These are phyloP conservation scores for Claviceps sp. DNA, from an alignment of 2,329 filamentous ascomycete species.

Conservation along the genomic window DNA sequence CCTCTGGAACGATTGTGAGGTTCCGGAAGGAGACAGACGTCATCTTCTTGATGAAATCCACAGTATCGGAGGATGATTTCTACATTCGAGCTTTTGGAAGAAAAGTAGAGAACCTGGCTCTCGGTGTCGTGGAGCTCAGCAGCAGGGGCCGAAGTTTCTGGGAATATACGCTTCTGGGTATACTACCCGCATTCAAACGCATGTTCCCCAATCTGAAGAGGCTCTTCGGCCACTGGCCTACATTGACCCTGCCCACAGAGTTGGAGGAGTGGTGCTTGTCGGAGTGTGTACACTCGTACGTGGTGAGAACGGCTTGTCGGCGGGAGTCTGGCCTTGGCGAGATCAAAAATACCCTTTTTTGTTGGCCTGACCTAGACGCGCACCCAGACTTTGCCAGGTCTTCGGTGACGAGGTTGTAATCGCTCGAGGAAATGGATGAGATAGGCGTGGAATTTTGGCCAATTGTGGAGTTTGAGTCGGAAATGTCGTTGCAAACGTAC, in stretches of 20 bases:
- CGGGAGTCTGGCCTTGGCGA: conserved; percentile 12
- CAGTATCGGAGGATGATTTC: background rate
- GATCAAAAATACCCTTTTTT: conserved; percentile 14
- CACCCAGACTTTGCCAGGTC: conserved; percentile 16
- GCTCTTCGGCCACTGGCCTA: conserved; percentile 11
- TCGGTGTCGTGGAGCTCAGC: conserved; percentile 7
- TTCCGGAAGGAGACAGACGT: conserved; percentile 21
- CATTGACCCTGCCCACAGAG: background rate
- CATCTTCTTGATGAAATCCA: conserved; percentile 11
- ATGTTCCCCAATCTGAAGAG: conserved; percentile 14
- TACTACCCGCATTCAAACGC: background rate
- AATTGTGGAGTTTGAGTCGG: too few species aligned
- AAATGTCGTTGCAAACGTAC: conserved; percentile 5
- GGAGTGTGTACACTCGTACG: conserved; percentile 15
- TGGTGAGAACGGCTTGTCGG: conserved; percentile 13
- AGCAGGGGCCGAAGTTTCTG: background rate
- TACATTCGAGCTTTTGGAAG: conserved; percentile 15
- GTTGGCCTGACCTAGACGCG: conserved; percentile 21
- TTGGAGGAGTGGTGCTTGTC: conserved; percentile 19
- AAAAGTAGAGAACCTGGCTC: conserved; percentile 17
- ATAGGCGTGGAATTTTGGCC: too few species aligned
- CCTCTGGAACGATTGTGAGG: conserved; percentile 11
- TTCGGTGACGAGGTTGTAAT: conserved; percentile 8
- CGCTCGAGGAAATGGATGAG: too few species aligned
- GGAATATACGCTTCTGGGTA: background rate